These are phyloP conservation scores for Ceratobasidium sp. DNA, from an alignment of 1,284 basidiomycete species.

Conservation along the genomic window DNA sequence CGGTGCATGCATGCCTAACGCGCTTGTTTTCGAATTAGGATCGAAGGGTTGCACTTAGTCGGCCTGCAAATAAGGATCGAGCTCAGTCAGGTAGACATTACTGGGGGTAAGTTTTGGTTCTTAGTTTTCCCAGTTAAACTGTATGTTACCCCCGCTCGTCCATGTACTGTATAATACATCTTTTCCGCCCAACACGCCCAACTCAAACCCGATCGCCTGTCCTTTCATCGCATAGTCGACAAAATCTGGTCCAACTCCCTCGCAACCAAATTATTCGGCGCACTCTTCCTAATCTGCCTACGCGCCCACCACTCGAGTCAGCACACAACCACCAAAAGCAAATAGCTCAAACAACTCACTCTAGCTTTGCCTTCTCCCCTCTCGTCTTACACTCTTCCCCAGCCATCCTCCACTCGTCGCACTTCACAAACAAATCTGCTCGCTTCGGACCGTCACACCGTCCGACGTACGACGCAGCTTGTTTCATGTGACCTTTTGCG, in stretches of 20 bases:
- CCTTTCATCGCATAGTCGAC: slow-evolving; percentile 52
- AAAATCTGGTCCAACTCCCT: slow-evolving; percentile 81
- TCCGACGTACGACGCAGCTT: slow-evolving; percentile 81
- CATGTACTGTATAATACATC: slow-evolving; percentile 41
- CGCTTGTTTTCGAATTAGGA: too few relatives aligned
- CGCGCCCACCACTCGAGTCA: slow-evolving; percentile 18
- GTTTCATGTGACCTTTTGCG: slow-evolving; percentile 75
- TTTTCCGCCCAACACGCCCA: not conserved
- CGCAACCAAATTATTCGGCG: slow-evolving; percentile 82
- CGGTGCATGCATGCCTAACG: too few relatives aligned
- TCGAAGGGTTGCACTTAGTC: too few relatives aligned
- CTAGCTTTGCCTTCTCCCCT: slow-evolving; percentile 82
- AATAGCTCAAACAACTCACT: slow-evolving; percentile 68
- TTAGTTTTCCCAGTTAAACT: not conserved
- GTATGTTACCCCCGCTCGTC: slow-evolving; percentile 31
- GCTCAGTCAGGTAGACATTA: too few relatives aligned
- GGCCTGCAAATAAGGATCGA: too few relatives aligned
- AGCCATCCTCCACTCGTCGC: slow-evolving; percentile 89
- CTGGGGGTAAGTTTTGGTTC: too few relatives aligned
- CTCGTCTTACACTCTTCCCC: slow-evolving; percentile 90
- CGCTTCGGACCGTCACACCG: slow-evolving; percentile 87
- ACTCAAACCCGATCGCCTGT: not conserved
- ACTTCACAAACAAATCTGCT: slow-evolving; percentile 87
- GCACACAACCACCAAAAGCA: slow-evolving; percentile 46
- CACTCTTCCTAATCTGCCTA: slow-evolving; percentile 76